Base-by-base conservation (phyloP, 768 basidiomycete species). In the Rhodotorula taiwanensis region DNA sequence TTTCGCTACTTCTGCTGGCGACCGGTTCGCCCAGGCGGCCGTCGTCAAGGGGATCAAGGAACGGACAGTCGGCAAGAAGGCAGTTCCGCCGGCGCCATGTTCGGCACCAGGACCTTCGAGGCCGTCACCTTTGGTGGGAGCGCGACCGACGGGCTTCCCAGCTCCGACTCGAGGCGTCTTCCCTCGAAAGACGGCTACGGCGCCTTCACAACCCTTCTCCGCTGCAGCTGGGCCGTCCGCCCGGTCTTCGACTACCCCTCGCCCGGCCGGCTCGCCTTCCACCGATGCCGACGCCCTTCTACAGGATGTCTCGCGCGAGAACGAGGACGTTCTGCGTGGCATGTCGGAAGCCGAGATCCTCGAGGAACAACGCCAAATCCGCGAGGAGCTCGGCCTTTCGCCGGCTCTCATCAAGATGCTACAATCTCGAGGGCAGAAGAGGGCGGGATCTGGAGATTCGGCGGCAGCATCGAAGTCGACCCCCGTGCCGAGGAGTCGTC, bases 301-400 rank as follows among this genome's bases (percentile, higher is more conserved):
- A 20, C 18, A n/a, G 18, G 20, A 33, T 18, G 59, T 66, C 33
- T 60, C 64, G 58, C 39, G 48, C 41, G 64, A 61, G 48, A 69
- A 69, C 52, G 62, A 69, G 31, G 56, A 31, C 36, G 55, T 69
- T 4, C 31, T 69, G 33, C n/a, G 45, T 28, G 49, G 62, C 5
- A 69, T 69, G 67, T n/a, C 56, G n/a, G 67, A 69, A 36, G 52
- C 41, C 20, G 47, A 69, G 52, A 69, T 69, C 43, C 42, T 69
- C 28, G 62, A 69, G 63, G 69, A 73, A 39, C 68, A 71, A 45
- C 62, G 68, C 7, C 56, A 60, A 57, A 65, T 69, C 25, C 48
- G 60, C 33, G 72, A 71, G 36, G 64, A 61, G 18, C 55, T 64
- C 39, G 70, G 66, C 1, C 52, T 67, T 10, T 48, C 56, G 1